Base-by-base conservation (phyloP, 768 basidiomycete genomes). In the Trametes maxima region DNA sequence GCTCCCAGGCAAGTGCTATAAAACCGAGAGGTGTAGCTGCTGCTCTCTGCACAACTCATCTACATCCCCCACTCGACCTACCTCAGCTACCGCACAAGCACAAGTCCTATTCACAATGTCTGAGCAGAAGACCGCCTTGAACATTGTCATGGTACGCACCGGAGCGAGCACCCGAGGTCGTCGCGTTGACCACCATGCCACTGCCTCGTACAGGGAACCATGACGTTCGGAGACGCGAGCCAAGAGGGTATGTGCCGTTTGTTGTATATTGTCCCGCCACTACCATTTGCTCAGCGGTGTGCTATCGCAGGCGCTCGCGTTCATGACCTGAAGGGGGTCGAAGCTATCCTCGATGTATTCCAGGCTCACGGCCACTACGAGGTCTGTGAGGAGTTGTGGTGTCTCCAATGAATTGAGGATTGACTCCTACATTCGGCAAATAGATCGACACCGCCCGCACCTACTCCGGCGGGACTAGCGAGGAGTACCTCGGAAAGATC, bases 341-440 rank as follows among this genome's bases (percentile, higher is more conserved):
- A 80, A 52, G 78, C 76, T 1, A 82, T 85, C 57, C 69, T 88
- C 57, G 83, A 86, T 62, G 73, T 77, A 25, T 84, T 87, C 68
- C 74, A 77, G 33, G 69, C 74, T 4, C 82, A 84, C 65, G 86
- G 87, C 0, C 86, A 88, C 70, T 75, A 72, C 39, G 84, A 85
- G 75, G 73, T 81, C 48, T 72, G 47, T 60, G 59, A 25, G 14
- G 40, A 13, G 11, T n/a, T 8, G 39, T 59, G 3, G 14, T 22
- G 21, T 3, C 35, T 17, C 6, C 35, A 8, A 36, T 43, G 47
- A n/a, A 10, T n/a, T 24, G 36, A 13, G 5, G 28, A 19, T 12
- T 17, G 33, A 21, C 16, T 36, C n/a, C 14, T 25, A 74, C 66
- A 56, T 74, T 46, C 21, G 39, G 3, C 73, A 71, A 8, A 22